Base-by-base conservation (phyloP, 495 filamentous ascomycete genomes). In the Lichenothelia convexa region DNA sequence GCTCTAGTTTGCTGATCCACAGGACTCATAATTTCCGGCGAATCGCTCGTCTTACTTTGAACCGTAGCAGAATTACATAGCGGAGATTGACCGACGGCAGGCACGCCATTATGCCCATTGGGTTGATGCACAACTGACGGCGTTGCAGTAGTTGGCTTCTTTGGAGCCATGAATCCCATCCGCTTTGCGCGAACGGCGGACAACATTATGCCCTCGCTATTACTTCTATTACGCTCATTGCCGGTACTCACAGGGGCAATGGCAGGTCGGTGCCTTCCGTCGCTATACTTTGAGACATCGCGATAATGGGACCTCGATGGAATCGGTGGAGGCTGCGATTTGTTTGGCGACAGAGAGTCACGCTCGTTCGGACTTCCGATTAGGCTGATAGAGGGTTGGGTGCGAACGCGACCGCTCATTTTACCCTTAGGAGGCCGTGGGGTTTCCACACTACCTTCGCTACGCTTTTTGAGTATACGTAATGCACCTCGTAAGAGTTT, bases 191-290 rank as follows among this genome's bases (percentile, higher is more conserved):
- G 78, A 52, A 49, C 68, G 48, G 71, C 67, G 16, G 65, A 66
- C 29, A 73, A 67, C 22, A 81, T 65, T 12, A 82, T 64, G 17
- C 79, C 84, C 51, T 95, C 87, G 40, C 83, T 92, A 44, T 93
- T 89, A 45, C 84, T 93, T 30, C 87, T 73, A 30, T 81, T 72
- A 18, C 85, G 71, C 48, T 95, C 87, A 48, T 77, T 87, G 7
- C 68, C 65, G 31, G 76, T 68, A 8, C 68, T 61, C 22, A 83
- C 58, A 22, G 81, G 80, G 48, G 73, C 67, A 20, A 80, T 61
- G 12, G 70, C 70, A 3, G 84, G 81, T 38, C 79, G 62, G 31
- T 74, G 24, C 15, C n/a, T n/a, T n/a, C n/a, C n/a, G n/a, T n/a
- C n/a, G n/a, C n/a, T n/a, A n/a, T n/a, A n/a, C n/a, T n/a, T n/a